Percentiles rank a stretch among this genome's conserved stretches.
phyloP scores from a whole-genome alignment of 306 rosid species.

The Cicer bijugum region DNA sequence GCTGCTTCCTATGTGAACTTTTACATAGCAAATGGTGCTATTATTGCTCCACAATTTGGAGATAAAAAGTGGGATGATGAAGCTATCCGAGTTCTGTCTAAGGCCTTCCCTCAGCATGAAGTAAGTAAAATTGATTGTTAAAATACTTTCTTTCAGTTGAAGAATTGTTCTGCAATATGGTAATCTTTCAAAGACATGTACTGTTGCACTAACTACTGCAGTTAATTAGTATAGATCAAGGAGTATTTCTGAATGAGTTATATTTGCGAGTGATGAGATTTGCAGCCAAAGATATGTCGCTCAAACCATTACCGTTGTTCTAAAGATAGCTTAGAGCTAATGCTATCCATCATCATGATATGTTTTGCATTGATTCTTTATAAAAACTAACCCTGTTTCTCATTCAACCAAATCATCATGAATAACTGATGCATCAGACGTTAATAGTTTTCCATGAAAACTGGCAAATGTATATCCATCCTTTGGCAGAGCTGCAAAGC shows the following conservation, averaged over 20 bases:
- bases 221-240: slow-evolving; percentile 28
- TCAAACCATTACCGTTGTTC: slow-evolving; percentile 12
- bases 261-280: neutral
- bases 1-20: slow-evolving; percentile 94
- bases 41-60: slow-evolving; percentile 85
- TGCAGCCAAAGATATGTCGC: slow-evolving; percentile 6
- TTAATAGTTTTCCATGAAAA: slow-evolving; percentile 31
- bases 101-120: slow-evolving; percentile 70
- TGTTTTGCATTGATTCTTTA: slow-evolving; percentile 10
- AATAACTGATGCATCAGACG: slow-evolving; percentile 2
- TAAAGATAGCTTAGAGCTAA: slow-evolving; percentile 11
- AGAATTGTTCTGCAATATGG: slow-evolving; percentile 18
- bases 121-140: slow-evolving; percentile 57
- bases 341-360: neutral
- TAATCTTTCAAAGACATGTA: slow-evolving; percentile 15
- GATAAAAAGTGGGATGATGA: slow-evolving; percentile 85
- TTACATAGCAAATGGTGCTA: slow-evolving; percentile 85
- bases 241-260: slow-evolving; percentile 26
- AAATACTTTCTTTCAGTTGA: slow-evolving; percentile 34
- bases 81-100: slow-evolving; percentile 70
- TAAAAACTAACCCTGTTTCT: slow-evolving; percentile 18
- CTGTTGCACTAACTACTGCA: slow-evolving; percentile 25
- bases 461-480: slow-evolving; percentile 15
- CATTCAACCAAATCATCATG: slow-evolving; percentile 3
- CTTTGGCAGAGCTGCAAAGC: slow-evolving; percentile 8